phyloP scores from a whole-genome alignment of 2,329 filamentous ascomycete genomes.

The Aspergillus persii region DNA sequence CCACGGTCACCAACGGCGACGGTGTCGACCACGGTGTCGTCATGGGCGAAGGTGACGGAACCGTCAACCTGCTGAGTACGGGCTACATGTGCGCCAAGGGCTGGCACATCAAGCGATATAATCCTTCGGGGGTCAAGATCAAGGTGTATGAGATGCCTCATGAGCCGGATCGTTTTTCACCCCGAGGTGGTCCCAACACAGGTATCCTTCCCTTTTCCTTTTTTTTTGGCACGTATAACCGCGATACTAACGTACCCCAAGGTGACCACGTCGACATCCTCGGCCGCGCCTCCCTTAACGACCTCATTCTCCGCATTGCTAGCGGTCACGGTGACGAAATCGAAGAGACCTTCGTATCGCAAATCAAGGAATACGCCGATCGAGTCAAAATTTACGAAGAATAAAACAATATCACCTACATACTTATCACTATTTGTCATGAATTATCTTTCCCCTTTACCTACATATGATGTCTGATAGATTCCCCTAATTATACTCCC shows the following conservation, averaged over 20 bases:
- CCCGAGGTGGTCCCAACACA: slow-evolving; percentile 67
- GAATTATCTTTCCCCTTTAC: background rate
- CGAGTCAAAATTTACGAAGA: slow-evolving; percentile 81
- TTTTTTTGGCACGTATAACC: background rate
- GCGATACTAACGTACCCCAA: slow-evolving; percentile 39
- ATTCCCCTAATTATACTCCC: background rate
- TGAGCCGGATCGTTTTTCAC: slow-evolving; percentile 88
- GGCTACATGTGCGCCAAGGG: slow-evolving; percentile 98
- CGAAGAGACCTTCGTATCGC: slow-evolving; percentile 72
- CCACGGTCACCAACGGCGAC: slow-evolving; percentile 45
- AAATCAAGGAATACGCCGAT: slow-evolving; percentile 77
- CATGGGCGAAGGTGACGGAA: slow-evolving; percentile 93
- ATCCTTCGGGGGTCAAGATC: slow-evolving; percentile 77
- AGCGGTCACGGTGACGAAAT: slow-evolving; percentile 81
- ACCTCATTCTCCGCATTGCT: slow-evolving; percentile 81
- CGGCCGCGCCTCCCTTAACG: slow-evolving; percentile 82
- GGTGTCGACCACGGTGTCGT: slow-evolving; percentile 80
- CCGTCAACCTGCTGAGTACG: slow-evolving; percentile 84
- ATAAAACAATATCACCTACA: slow-evolving; percentile 22
- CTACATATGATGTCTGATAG: slow-evolving; percentile 1
- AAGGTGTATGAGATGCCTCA: slow-evolving; percentile 95
- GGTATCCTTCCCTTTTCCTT: slow-evolving; percentile 38
- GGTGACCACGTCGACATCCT: slow-evolving; percentile 97
- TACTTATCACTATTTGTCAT: background rate
- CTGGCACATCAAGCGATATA: slow-evolving; percentile 91